Base-by-base conservation (phyloP, 768 basidiomycete species). In the Hericium alpestre region DNA sequence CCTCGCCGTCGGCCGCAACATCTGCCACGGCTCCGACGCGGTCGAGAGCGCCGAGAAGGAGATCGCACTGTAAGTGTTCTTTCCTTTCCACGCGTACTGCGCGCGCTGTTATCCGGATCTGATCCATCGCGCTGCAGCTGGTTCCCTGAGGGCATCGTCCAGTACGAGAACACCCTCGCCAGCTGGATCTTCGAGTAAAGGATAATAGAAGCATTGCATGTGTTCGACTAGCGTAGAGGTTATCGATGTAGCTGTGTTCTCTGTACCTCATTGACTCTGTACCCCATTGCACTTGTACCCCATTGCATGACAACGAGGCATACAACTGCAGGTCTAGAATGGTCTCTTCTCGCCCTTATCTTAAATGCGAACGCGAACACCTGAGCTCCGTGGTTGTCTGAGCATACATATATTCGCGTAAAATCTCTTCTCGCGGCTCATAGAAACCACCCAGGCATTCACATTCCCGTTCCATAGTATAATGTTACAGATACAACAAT, bases 1-100 rank as follows among this genome's bases (percentile, higher is more conserved):
- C 65, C 86, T 98, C 65, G 90, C 93, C 64, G 87, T 93, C 64
- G 95, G 93, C 58, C 90, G 92, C 66, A 95, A 94, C 79, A 87
- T 93, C 71, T 90, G 87, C 76, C 90, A 93, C 69, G 90, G 91
- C 58, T 92, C 90, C 53, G 91, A 93, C 73, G 79, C 88, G 55
- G 87, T 92, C 62, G 90, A 91, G 72, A 89, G 70, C 64, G 90
- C 90, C 38, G 83, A 97, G 73, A 93, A 94, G 78, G 95, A 99
- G 76, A 97, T 99, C 66, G 76, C 74, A 46, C 83, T 99, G 88
- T 95, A 63, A 66, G 89, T 41, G 16, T 58, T 56, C 38, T 11
- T 46, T n/a, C 43, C 9, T 20, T 20, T 46, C 15, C 18, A 22
- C 50, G 41, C 38, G 50, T 22, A 46, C 22, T 56, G 37, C 52